These are phyloP conservation scores for Epichloe hybrida DNA, from an alignment of 2,329 filamentous ascomycete genomes.

Conservation along the genomic window DNA sequence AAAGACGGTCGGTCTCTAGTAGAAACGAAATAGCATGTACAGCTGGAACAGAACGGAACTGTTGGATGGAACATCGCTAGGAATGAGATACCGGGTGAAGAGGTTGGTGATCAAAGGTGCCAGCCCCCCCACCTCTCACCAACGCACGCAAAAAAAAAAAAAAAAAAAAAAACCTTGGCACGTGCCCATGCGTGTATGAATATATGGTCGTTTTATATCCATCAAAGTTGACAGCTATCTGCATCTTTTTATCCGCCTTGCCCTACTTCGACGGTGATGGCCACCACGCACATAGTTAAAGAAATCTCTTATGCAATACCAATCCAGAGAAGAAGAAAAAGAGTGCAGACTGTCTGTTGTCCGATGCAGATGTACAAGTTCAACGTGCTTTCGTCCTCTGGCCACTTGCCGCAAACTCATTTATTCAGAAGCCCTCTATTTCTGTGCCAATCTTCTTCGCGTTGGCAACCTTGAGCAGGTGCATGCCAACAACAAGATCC, in stretches of 20 bases:
- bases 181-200: slow-evolving; percentile 13
- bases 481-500: slow-evolving; percentile 49
- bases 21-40: slow-evolving; percentile 1
- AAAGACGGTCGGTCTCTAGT: slow-evolving; percentile 17
- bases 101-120: not conserved
- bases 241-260: not conserved
- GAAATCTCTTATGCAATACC: not conserved
- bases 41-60: not conserved
- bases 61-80: not conserved
- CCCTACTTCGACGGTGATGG: not conserved
- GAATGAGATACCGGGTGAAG: not conserved
- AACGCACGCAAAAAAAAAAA: not conserved
- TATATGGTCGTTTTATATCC: slow-evolving; percentile 6
- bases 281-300: not conserved
- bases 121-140: not conserved
- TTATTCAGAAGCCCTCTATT: slow-evolving; percentile 22
- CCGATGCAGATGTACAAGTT: not conserved
- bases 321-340: not conserved
- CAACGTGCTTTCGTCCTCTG: too few species aligned
- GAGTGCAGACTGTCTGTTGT: too few species aligned
- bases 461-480: slow-evolving; percentile 41
- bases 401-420: not conserved
- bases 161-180: not conserved
- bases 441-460: slow-evolving; percentile 40
- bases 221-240: not conserved